phyloP scores from a whole-genome alignment of 208 protist genomes.

The Trypanosoma theileri region DNA sequence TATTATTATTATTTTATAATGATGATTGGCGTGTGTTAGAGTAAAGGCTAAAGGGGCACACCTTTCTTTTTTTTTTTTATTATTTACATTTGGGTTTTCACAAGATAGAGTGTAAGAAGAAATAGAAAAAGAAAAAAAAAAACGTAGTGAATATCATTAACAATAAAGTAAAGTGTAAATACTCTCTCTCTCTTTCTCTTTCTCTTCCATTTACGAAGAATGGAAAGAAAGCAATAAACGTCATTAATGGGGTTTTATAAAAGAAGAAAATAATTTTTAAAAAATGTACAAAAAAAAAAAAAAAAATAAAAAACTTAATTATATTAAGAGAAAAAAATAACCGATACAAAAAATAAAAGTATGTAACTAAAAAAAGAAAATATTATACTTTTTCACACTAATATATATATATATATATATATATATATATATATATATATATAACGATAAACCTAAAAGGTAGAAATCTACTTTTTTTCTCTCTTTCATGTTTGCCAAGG shows the following conservation, averaged over 20 bases:
- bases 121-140: no score
- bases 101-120: no score
- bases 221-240: neutral
- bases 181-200: neutral
- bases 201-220: no score
- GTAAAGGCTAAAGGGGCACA: no score
- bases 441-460: neutral
- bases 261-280: no score
- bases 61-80: no score
- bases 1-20: neutral
- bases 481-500: neutral
- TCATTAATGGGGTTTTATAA: no score
- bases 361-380: no score
- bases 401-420: slow-evolving; percentile 13
- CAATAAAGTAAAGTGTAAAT: neutral
- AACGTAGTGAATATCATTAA: no score
- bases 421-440: slow-evolving; percentile 1
- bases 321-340: no score
- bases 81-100: no score
- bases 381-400: neutral
- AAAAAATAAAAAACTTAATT: no score
- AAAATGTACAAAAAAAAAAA: neutral
- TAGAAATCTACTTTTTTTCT: slow-evolving; percentile 1
- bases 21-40: neutral
- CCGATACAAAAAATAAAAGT: neutral